These are phyloP conservation scores for Hypoxylon sp. DNA, from an alignment of 2,329 filamentous ascomycete species.

Conservation along the genomic window DNA sequence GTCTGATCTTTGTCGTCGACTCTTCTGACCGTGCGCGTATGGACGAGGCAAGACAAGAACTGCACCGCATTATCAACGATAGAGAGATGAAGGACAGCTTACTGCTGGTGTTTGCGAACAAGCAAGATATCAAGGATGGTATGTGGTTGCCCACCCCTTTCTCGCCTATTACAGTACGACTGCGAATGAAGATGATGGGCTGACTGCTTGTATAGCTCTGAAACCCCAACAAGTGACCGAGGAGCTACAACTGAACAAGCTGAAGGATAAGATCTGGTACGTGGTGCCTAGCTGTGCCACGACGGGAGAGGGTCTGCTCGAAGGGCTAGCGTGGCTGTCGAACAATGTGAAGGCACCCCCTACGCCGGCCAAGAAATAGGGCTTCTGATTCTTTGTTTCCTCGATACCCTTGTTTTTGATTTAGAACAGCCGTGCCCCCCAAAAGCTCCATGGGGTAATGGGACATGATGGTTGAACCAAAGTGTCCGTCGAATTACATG, in stretches of 20 bases:
- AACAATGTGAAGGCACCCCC: constrained; percentile 82
- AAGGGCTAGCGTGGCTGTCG: constrained; percentile 85
- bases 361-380: constrained; percentile 67
- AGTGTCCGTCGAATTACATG: constrained; percentile 13
- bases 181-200: background rate
- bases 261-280: constrained; percentile 88
- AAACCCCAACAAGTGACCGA: constrained; percentile 84
- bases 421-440: constrained; percentile 20
- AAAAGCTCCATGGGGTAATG: background rate
- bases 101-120: constrained; percentile 96
- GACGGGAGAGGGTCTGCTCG: constrained; percentile 82
- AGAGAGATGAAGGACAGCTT: constrained; percentile 97
- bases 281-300: constrained; percentile 87
- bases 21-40: constrained; percentile 92
- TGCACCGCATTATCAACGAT: constrained; percentile 98
- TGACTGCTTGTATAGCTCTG: constrained; percentile 70
- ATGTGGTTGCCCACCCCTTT: constrained; percentile 48
- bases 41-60: constrained; percentile 90
- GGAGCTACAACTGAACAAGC: constrained; percentile 78
- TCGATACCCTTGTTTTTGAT: constrained; percentile 40
- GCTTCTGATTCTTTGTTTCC: constrained; percentile 36
- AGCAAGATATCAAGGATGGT: constrained; percentile 93
- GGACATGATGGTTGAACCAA: constrained; percentile 8
- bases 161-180: background rate
- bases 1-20: constrained; percentile 98